A percentile compares a stretch with the other conserved stretches of the same genome.
Conservation (phyloP, 2,329 filamentous ascomycete genomes). For the Neobulgaria alba region DNA sequence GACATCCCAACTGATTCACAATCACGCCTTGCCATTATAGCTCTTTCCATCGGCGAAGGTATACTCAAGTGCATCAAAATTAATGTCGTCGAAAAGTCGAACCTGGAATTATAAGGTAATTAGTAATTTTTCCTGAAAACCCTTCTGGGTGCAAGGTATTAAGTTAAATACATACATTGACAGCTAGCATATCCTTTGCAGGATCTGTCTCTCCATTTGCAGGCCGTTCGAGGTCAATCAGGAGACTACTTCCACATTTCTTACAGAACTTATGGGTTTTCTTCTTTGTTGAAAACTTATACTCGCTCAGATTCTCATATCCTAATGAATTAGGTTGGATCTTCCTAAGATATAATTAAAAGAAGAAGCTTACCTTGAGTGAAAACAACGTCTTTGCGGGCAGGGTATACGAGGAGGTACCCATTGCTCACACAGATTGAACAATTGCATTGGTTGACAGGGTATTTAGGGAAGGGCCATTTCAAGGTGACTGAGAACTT, state of each 20-base stretch:
- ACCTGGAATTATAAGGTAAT: slow-evolving; percentile 8
- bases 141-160: too few species aligned
- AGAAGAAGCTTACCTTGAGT: slow-evolving; percentile 8
- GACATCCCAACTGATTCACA: too few species aligned
- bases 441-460: slow-evolving; percentile 52
- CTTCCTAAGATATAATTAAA: background rate
- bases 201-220: slow-evolving; percentile 13
- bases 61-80: slow-evolving; percentile 17
- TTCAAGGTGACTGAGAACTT: slow-evolving; percentile 43
- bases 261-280: slow-evolving; percentile 19
- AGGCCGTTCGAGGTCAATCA: slow-evolving; percentile 14
- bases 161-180: slow-evolving; percentile 22
- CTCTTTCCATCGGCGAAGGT: slow-evolving; percentile 16
- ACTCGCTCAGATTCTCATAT: slow-evolving; percentile 10
- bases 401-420: slow-evolving; percentile 33
- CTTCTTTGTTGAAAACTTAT: slow-evolving; percentile 11
- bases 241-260: slow-evolving; percentile 15
- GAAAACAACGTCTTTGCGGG: slow-evolving; percentile 11
- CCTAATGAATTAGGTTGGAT: slow-evolving; percentile 7
- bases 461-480: slow-evolving; percentile 40
- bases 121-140: background rate
- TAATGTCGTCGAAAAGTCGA: slow-evolving; percentile 16
- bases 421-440: slow-evolving; percentile 50
- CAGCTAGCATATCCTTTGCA: slow-evolving; percentile 15
- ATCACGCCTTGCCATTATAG: too few species aligned